Conservation (phyloP, 768 basidiomycete genomes). For the Tylopilus subfusipes region DNA sequence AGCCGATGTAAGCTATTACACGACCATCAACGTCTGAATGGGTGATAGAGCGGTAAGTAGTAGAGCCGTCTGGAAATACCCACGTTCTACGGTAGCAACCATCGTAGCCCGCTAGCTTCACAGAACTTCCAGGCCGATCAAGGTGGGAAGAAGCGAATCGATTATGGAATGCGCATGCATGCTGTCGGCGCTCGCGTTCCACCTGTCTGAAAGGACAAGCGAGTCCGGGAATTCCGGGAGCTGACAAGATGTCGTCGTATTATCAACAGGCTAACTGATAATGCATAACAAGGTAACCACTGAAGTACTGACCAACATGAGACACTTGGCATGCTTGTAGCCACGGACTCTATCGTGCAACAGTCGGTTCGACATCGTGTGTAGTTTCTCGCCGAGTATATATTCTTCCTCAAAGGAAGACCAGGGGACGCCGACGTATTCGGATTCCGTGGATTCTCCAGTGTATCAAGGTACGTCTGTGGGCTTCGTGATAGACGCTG, state of each 20-base stretch:
- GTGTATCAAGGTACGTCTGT: neutral
- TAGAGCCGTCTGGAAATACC: neutral
- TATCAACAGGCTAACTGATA: neutral
- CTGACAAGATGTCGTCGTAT: neutral
- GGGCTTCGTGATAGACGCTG: neutral
- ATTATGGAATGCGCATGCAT: neutral
- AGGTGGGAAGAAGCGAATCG: too few relatives aligned
- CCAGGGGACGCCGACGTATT: neutral
- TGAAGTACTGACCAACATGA: neutral
- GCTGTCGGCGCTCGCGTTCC: neutral
- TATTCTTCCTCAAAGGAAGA: neutral
- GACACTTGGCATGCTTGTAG: neutral
- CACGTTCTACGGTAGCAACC: neutral
- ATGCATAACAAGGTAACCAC: neutral
- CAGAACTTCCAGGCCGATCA: neutral
- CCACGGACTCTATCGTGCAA: neutral
- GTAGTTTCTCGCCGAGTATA: neutral
- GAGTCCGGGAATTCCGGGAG: neutral
- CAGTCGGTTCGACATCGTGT: neutral
- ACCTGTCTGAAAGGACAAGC: neutral
- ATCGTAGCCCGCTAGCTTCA: neutral
- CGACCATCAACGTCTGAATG: neutral
- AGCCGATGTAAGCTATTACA: neutral
- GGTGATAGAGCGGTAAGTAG: slow-evolving; percentile 9
- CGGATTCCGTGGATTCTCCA: neutral